Evolutionary conservation across 805 yeast species (phyloP).

Genomic region (Pichia pseudocactophila): DNA sequence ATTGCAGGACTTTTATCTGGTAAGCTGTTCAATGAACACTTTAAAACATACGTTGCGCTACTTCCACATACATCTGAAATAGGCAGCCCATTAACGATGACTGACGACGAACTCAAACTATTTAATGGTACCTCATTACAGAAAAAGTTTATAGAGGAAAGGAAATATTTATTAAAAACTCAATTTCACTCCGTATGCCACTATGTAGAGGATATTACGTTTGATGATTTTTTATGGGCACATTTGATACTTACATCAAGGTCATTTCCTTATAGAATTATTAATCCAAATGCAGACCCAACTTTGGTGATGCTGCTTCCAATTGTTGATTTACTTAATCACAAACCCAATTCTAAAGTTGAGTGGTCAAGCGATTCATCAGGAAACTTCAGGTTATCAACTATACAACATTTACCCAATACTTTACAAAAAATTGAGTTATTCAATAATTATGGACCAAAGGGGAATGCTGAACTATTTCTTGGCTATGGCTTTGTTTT

Average conservation of each 20-base stretch:
- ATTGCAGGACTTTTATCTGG: conserved; percentile 10
- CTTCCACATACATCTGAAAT: conserved; percentile 39
- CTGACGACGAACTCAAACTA: conserved; percentile 33
- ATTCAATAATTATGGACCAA: conserved; percentile 79
- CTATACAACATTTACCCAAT: background rate
- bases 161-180: conserved; percentile 34
- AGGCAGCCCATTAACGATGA: conserved; percentile 59
- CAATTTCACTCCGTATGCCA: conserved; percentile 38
- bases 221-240: conserved; percentile 68
- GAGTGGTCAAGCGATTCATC: conserved; percentile 42
- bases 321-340: conserved; percentile 71
- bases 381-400: conserved; percentile 5
- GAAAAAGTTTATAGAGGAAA: conserved; percentile 46
- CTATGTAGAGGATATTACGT: conserved; percentile 17
- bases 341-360: conserved; percentile 50
- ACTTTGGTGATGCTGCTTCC: conserved; percentile 56
- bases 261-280: conserved; percentile 65
- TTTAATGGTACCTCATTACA: conserved; percentile 39
- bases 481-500: conserved; percentile 76
- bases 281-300: conserved; percentile 22
- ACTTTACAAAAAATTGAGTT: conserved; percentile 37
- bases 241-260: conserved; percentile 64
- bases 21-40: background rate
- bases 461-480: conserved; percentile 75
- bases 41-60: conserved; percentile 35